A percentile compares a stretch with the other conserved stretches of the same genome.
phyloP scores from a whole-genome alignment of 2,329 filamentous ascomycete genomes.

The Amauroascus niger region DNA sequence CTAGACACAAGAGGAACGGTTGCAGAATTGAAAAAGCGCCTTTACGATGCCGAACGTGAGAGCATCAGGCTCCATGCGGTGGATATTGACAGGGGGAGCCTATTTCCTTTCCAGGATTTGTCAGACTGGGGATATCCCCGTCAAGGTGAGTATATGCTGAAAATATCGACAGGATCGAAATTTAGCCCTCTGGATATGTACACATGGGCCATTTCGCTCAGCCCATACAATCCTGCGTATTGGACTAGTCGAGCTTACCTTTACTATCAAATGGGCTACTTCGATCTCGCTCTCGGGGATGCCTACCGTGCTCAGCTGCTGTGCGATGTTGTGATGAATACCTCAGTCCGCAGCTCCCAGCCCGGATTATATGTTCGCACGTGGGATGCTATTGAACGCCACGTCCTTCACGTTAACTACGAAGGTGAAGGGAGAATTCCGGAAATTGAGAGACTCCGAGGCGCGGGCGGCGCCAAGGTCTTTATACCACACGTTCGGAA shows the following conservation, averaged over 20 bases:
- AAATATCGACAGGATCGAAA: slow-evolving; percentile 13
- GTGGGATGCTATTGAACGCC: slow-evolving; percentile 29
- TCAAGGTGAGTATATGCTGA: slow-evolving; percentile 16
- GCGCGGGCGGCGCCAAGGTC: slow-evolving; percentile 22
- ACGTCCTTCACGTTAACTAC: slow-evolving; percentile 20
- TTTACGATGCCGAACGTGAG: slow-evolving; percentile 19
- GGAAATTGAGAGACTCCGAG: slow-evolving; percentile 20
- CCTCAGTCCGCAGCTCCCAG: slow-evolving; percentile 18
- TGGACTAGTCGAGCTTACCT: slow-evolving; percentile 31
- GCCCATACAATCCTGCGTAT: slow-evolving; percentile 32
- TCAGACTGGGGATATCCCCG: slow-evolving; percentile 23
- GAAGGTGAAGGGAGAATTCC: slow-evolving; percentile 8
- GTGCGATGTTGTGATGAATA: slow-evolving; percentile 25
- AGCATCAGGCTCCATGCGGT: not conserved
- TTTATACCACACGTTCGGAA: slow-evolving; percentile 26
- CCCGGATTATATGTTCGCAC: slow-evolving; percentile 25
- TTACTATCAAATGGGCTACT: slow-evolving; percentile 27
- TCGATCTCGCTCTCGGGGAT: slow-evolving; percentile 32
- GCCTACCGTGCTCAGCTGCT: slow-evolving; percentile 30
- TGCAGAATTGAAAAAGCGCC: slow-evolving; percentile 18
- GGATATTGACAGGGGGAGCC: slow-evolving; percentile 13
- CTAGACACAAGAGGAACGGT: slow-evolving; percentile 13
- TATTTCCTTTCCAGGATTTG: slow-evolving; percentile 23
- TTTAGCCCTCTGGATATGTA: slow-evolving; percentile 29
- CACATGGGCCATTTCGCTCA: slow-evolving; percentile 28